phyloP scores from a whole-genome alignment of 345 rosid genomes.

The Lepidium didymum region DNA sequence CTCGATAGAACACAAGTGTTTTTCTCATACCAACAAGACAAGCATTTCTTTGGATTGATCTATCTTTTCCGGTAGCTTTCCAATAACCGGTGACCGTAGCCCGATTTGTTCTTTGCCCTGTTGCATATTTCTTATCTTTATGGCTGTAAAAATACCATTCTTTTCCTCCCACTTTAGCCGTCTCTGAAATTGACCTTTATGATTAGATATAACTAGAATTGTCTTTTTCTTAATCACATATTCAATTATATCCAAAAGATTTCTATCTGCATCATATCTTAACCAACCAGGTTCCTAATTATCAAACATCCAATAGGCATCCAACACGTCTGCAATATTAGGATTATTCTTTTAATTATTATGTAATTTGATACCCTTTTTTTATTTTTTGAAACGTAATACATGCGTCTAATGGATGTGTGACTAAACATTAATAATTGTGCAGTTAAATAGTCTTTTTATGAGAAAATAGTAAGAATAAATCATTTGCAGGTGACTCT shows the following conservation, averaged over 20 bases:
- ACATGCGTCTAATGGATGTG: neutral
- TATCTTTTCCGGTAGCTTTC: conserved; percentile 61
- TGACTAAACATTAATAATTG: conserved; percentile 10
- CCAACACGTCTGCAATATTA: conserved; percentile 6
- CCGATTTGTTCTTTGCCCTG: conserved; percentile 49
- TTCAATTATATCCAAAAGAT: conserved; percentile 13
- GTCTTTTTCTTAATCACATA: conserved; percentile 13
- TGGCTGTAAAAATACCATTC: conserved; percentile 50
- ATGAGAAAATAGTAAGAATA: neutral
- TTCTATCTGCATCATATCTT: conserved; percentile 13
- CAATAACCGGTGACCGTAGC: conserved; percentile 49
- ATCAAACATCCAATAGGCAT: conserved; percentile 3
- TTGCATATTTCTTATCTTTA: conserved; percentile 46
- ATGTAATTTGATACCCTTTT: neutral
- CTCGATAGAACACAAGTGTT: conserved; percentile 43
- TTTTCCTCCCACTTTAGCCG: conserved; percentile 30
- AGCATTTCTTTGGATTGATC: conserved; percentile 26
- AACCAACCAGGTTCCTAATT: conserved; percentile 11
- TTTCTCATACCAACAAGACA: conserved; percentile 37
- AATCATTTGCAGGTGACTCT: conserved; percentile 1
- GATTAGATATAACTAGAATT: neutral
- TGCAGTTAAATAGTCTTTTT: conserved; percentile 5
- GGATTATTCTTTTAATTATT: neutral
- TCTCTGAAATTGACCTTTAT: conserved; percentile 11
- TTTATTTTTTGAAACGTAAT: neutral